Percentiles rank a stretch among this genome's conserved stretches.
Conservation (phyloP, 352 stramenopile genomes). For the Phytopythium litorale region DNA sequence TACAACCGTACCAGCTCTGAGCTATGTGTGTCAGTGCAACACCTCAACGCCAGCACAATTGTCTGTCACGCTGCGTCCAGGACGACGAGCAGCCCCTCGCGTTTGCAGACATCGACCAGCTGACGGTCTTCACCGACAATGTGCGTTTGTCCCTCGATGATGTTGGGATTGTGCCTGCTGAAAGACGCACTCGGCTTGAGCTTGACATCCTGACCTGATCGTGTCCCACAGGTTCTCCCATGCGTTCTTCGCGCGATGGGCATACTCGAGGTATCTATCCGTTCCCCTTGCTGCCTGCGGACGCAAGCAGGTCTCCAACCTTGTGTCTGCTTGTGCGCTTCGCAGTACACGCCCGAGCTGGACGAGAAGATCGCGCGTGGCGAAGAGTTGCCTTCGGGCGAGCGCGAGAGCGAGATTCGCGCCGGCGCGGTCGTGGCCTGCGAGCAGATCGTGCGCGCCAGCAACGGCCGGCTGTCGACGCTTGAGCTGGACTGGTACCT, state of each 20-base stretch:
- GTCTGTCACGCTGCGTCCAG: conserved; percentile 11
- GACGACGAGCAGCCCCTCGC: conserved; percentile 38
- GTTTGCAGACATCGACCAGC: conserved; percentile 58
- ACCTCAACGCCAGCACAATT: not conserved
- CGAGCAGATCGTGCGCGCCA: conserved; percentile 57
- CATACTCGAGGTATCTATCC: conserved; percentile 51
- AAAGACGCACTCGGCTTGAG: not conserved
- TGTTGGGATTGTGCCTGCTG: not conserved
- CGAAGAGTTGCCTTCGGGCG: conserved; percentile 38
- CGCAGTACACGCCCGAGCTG: conserved; percentile 56
- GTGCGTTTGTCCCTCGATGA: conserved; percentile 18
- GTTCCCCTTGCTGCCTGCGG: not conserved
- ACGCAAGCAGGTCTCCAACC: not conserved
- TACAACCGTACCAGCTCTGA: conserved; percentile 4
- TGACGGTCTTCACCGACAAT: conserved; percentile 71
- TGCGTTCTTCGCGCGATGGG: conserved; percentile 70
- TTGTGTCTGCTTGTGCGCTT: not conserved
- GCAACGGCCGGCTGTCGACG: conserved; percentile 36
- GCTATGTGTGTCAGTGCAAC: not conserved
- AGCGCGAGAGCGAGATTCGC: conserved; percentile 62
- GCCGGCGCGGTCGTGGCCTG: conserved; percentile 62
- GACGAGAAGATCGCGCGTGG: conserved; percentile 38
- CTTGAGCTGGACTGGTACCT: conserved; percentile 66
- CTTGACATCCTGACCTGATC: not conserved
- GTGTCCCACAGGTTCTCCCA: conserved; percentile 41